Evolutionary conservation across 192 early-diverging fungal species (phyloP).

Genomic region (Fimicolochytrium jonesii): DNA sequence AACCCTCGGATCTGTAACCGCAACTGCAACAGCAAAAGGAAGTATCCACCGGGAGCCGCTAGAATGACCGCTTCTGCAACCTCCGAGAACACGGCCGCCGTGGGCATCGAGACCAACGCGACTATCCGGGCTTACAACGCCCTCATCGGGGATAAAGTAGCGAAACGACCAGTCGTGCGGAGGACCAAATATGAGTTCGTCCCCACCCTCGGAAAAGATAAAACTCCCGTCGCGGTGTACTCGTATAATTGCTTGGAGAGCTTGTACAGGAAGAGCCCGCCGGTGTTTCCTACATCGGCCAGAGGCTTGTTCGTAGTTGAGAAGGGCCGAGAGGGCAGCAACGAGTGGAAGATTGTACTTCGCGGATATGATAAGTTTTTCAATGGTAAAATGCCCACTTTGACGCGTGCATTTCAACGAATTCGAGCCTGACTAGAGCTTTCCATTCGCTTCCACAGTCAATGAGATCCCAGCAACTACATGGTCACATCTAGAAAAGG

Average conservation of each 20-base stretch:
- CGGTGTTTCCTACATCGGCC: constrained; percentile 64
- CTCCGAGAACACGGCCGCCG: too few species aligned
- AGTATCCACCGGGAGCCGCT: too few species aligned
- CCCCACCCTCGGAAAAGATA: neutral
- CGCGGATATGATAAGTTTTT: constrained; percentile 99
- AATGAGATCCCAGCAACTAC: constrained; percentile 24
- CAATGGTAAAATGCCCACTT: constrained; percentile 52
- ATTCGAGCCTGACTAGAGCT: too few species aligned
- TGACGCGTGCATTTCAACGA: too few species aligned
- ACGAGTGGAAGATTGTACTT: constrained; percentile 55
- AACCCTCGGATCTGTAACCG: too few species aligned
- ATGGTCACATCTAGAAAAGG: constrained; percentile 50
- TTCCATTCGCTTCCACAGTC: too few species aligned
- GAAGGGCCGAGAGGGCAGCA: neutral
- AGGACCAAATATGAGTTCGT: constrained; percentile 6
- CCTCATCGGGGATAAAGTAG: neutral
- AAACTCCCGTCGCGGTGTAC: neutral
- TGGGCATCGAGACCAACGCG: neutral
- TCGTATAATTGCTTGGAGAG: constrained; percentile 27
- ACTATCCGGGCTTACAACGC: constrained; percentile 16
- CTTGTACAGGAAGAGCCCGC: constrained; percentile 8
- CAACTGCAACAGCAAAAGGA: too few species aligned
- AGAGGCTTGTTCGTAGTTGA: constrained; percentile 69
- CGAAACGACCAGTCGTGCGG: constrained; percentile 3
- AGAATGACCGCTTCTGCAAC: too few species aligned